Conservation (phyloP, 345 rosid species). For the Euphorbia peplus region DNA sequence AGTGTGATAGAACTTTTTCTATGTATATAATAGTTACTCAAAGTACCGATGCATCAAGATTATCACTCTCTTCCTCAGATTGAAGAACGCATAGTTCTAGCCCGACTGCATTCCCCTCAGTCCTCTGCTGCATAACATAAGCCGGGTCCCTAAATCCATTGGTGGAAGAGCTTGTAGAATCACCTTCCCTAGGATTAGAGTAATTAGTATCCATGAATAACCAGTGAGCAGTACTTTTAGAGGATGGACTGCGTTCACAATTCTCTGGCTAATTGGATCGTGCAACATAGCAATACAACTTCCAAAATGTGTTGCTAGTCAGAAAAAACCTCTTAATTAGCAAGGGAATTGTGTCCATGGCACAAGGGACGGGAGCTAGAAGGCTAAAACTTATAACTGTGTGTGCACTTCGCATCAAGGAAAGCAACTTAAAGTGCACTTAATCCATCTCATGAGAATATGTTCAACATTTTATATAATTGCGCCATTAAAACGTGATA, state of each 20-base stretch:
- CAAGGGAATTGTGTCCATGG: too few relatives aligned
- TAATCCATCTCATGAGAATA: not conserved
- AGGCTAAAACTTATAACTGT: not conserved
- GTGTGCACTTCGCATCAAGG: not conserved
- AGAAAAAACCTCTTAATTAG: too few relatives aligned
- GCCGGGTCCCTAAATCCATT: slow-evolving; percentile 1
- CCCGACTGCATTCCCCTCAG: slow-evolving; percentile 18
- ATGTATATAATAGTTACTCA: not conserved
- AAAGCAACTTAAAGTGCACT: not conserved
- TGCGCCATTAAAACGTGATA: not conserved
- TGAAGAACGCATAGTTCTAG: slow-evolving; percentile 7
- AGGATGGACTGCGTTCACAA: not conserved
- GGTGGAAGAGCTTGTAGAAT: slow-evolving; percentile 3
- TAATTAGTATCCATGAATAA: slow-evolving; percentile 3
- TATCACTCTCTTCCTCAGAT: slow-evolving; percentile 5
- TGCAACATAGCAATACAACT: too few relatives aligned
- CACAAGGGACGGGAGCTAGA: not conserved
- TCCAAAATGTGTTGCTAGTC: too few relatives aligned
- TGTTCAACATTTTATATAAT: too few relatives aligned
- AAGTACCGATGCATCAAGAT: not conserved
- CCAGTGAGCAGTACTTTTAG: not conserved
- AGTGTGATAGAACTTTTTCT: not conserved
- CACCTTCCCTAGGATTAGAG: not conserved
- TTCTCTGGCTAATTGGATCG: too few relatives aligned
- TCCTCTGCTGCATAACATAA: slow-evolving; percentile 1